Evolutionary conservation across 805 yeast genomes (phyloP).

Genomic region (Barnettozyma salicaria): DNA sequence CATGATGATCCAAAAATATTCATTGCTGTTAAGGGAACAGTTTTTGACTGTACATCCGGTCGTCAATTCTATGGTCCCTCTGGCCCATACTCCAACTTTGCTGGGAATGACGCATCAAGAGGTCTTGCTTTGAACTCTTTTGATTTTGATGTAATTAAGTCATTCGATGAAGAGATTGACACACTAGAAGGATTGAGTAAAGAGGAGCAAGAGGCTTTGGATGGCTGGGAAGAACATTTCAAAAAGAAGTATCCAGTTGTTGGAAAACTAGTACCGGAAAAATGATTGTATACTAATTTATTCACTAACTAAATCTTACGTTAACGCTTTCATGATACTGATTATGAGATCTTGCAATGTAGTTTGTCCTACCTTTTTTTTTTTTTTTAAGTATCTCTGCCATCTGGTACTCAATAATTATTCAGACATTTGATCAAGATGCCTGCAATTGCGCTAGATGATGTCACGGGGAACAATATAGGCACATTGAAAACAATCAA

Average conservation of each 20-base stretch:
- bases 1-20: slow-evolving; percentile 72
- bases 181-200: slow-evolving; percentile 51
- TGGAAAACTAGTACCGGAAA: slow-evolving; percentile 55
- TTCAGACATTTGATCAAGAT: no score
- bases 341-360: no score
- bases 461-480: slow-evolving; percentile 52
- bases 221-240: slow-evolving; percentile 84
- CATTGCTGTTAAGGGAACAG: slow-evolving; percentile 79
- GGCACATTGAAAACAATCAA: slow-evolving; percentile 56
- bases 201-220: slow-evolving; percentile 59
- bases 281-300: not conserved
- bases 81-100: slow-evolving; percentile 91
- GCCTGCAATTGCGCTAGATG: slow-evolving; percentile 43
- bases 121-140: slow-evolving; percentile 88
- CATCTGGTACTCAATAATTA: no score
- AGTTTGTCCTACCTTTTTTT: no score
- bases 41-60: slow-evolving; percentile 77
- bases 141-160: slow-evolving; percentile 58
- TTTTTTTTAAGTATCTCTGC: no score
- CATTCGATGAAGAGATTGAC: slow-evolving; percentile 76
- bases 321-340: not conserved
- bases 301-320: not conserved
- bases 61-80: slow-evolving; percentile 91
- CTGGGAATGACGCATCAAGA: slow-evolving; percentile 92
- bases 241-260: slow-evolving; percentile 73